phyloP scores from a whole-genome alignment of 2,329 filamentous ascomycete genomes.

The Apiospora sp. region DNA sequence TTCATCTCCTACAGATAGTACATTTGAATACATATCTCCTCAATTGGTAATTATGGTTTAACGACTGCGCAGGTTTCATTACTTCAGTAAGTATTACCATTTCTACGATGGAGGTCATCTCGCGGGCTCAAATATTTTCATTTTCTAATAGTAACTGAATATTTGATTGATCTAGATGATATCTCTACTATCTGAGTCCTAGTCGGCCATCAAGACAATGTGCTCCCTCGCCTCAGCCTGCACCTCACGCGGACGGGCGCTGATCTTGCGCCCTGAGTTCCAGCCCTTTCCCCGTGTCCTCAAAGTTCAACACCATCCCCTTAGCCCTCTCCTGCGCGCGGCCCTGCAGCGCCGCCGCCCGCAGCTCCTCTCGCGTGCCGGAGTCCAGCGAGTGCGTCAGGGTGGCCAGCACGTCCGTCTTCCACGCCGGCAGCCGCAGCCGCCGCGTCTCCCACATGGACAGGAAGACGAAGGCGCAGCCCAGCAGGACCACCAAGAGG shows the following conservation, averaged over 20 bases:
- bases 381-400: constrained; percentile 34
- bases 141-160: too few relatives aligned
- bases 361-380: constrained; percentile 31
- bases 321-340: constrained; percentile 28
- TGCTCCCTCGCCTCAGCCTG: not conserved
- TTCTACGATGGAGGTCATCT: too few relatives aligned
- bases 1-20: too few relatives aligned
- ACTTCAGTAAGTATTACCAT: too few relatives aligned
- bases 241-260: not conserved
- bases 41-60: too few relatives aligned
- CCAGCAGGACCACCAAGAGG: not conserved
- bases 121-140: too few relatives aligned
- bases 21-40: too few relatives aligned
- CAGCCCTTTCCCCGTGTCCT: constrained; percentile 32
- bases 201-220: too few relatives aligned
- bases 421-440: constrained; percentile 32
- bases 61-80: too few relatives aligned
- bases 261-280: constrained; percentile 27
- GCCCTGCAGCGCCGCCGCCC: constrained; percentile 30
- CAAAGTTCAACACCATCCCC: constrained; percentile 31
- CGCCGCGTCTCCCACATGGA: constrained; percentile 30
- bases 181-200: too few relatives aligned
- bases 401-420: constrained; percentile 33
- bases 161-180: too few relatives aligned
- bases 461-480: not conserved